Evolutionary conservation across 208 protist genomes (phyloP).

Genomic region (Leishmania tarentolae): DNA sequence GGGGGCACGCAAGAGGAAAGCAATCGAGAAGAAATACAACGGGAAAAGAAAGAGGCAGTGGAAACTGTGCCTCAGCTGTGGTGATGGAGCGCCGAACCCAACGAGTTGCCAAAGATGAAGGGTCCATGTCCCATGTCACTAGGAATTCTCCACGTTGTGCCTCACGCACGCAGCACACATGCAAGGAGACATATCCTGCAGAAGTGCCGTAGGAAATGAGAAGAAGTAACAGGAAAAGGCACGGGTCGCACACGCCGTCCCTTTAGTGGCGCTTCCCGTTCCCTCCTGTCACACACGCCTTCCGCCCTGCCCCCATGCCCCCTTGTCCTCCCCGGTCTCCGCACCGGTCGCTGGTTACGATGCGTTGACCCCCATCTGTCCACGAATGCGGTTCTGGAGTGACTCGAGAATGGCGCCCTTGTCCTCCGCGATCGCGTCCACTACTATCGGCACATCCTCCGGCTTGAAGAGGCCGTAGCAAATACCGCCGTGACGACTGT

Average conservation of each 20-base stretch:
- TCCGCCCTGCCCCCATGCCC: background rate
- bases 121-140: background rate
- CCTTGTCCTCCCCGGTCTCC: background rate
- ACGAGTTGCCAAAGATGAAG: background rate
- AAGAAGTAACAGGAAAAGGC: background rate
- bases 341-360: background rate
- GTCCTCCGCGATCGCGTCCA: constrained; percentile 57
- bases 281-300: background rate
- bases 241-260: background rate
- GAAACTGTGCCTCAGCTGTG: background rate
- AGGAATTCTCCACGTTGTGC: background rate
- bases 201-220: background rate
- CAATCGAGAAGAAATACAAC: background rate
- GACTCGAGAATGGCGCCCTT: constrained; percentile 53
- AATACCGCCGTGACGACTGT: constrained; percentile 79
- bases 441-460: constrained; percentile 62
- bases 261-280: background rate
- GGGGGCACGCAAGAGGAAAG: background rate
- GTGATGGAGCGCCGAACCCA: background rate
- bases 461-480: constrained; percentile 90
- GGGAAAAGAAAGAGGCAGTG: background rate
- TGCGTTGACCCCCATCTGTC: constrained; percentile 30
- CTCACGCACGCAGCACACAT: background rate
- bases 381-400: constrained; percentile 62
- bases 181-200: background rate